These are phyloP conservation scores for Podaxis sp. DNA, from an alignment of 768 basidiomycete species.

Conservation along the genomic window DNA sequence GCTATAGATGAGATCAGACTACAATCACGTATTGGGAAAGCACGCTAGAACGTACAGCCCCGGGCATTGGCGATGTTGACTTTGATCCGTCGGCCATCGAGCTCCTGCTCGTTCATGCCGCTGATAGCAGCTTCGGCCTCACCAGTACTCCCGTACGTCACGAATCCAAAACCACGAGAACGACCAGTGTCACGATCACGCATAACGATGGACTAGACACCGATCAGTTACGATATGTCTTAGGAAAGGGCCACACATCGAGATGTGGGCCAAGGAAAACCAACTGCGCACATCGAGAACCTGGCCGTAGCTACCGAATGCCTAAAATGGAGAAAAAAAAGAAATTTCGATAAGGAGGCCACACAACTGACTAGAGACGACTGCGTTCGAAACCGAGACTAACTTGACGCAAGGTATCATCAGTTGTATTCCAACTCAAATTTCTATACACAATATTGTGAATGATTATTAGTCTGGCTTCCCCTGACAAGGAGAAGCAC, in stretches of 20 bases:
- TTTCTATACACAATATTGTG: conserved; percentile 68
- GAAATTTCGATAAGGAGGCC: conserved; percentile 52
- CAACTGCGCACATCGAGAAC: conserved; percentile 86
- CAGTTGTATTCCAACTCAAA: conserved; percentile 95
- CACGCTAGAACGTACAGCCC: conserved; percentile 20
- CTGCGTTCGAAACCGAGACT: conserved; percentile 52
- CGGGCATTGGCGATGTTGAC: conserved; percentile 82
- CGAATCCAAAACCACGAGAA: conserved; percentile 97
- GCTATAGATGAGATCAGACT: conserved; percentile 20
- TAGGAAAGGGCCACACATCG: neutral
- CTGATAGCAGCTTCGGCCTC: conserved; percentile 82
- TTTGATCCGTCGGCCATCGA: conserved; percentile 91
- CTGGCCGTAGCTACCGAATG: conserved; percentile 79
- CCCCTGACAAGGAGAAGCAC: conserved; percentile 50
- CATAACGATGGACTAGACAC: conserved; percentile 90
- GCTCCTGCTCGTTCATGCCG: conserved; percentile 82
- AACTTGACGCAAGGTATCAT: conserved; percentile 87
- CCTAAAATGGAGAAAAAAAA: conserved; percentile 56
- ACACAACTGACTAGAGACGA: conserved; percentile 27
- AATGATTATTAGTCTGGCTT: conserved; percentile 58
- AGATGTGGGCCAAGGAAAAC: conserved; percentile 1
- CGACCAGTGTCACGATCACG: conserved; percentile 97
- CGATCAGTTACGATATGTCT: neutral
- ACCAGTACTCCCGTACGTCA: conserved; percentile 59
- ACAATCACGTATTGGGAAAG: conserved; percentile 9